These are phyloP conservation scores for Ophidiomyces ophidiicola DNA, from an alignment of 2,329 filamentous ascomycete species.

Conservation along the genomic window DNA sequence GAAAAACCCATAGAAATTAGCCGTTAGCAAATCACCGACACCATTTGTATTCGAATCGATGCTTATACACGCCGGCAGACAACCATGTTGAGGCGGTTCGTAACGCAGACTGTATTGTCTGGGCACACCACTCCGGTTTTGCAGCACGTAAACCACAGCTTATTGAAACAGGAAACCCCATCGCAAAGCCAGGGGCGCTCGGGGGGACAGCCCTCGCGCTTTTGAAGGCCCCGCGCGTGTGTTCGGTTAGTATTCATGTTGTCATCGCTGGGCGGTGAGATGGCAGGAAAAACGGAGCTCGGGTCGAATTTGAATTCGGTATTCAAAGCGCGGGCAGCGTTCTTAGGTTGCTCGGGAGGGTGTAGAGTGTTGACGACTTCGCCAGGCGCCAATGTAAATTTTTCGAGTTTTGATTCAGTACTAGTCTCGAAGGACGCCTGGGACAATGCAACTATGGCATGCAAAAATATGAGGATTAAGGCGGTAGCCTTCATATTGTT, in stretches of 20 bases:
- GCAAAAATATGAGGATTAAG: conserved; percentile 2
- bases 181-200: conserved; percentile 11
- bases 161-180: conserved; percentile 12
- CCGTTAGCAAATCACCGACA: no score
- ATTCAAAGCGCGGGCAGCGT: neutral
- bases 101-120: no score
- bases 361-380: conserved; percentile 11
- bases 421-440: conserved; percentile 3
- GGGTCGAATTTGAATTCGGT: conserved; percentile 11
- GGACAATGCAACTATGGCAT: conserved; percentile 3
- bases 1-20: no score
- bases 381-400: conserved; percentile 12
- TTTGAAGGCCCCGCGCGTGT: conserved; percentile 1
- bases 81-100: no score
- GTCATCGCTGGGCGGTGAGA: conserved; percentile 4
- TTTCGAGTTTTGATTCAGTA: conserved; percentile 4
- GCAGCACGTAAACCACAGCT: conserved; percentile 13
- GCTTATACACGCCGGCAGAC: no score
- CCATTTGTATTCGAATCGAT: no score
- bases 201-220: conserved; percentile 1
- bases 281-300: conserved; percentile 5
- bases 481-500: conserved; percentile 10
- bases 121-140: no score
- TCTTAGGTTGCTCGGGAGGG: neutral
- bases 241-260: neutral